Evolutionary conservation across 1,284 basidiomycete genomes (phyloP), one percentile per base, ranked within the genome.

Genomic region (Ceratobasidium sp.): DNA sequence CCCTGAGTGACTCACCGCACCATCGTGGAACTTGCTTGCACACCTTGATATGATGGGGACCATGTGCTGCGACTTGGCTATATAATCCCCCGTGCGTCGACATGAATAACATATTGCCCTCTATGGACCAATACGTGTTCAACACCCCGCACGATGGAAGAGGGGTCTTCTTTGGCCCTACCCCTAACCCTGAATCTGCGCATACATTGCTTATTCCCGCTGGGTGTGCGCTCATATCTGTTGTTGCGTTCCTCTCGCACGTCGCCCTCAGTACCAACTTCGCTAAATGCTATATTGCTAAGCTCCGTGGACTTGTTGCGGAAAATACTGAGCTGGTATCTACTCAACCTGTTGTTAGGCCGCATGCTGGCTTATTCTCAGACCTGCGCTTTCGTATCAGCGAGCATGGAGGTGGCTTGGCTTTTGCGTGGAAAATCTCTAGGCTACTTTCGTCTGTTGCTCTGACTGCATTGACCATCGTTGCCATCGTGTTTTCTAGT

Each of bases 401-500:
- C n/a, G 52, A 43, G 2, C 73, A 73, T 44, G 73, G 73, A 28
- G 50, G 61, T 32, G 26, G 28, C 35, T 13, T 44, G 35, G 23
- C 63, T 32, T 74, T 74, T 52, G 59, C 47, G 18, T 66, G 59
- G 58, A 72, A 67, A 62, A 66, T 58, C 21, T 38, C 66, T 23
- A 57, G 73, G n/a, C 61, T 74, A 5, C 9, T 66, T 18, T 41
- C 59, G 18, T 72, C 49, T 44, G 26, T 72, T 26, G 73, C 70
- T 14, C 61, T 74, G 8, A 55, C 71, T 18, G 62, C 54, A 6
- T 35, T 74, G 41, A 58, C 73, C n/a, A 74, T 74, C 32, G 55
- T 66, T 28, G 70, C 70, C 7, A 57, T 72, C 38, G 28, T 72
- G 18, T 28, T 23, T 2, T 50, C 46, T n/a, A 44, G 63, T 30